These are phyloP conservation scores for Yamadazyma philogaea DNA, from an alignment of 805 yeast species.

Conservation along the genomic window DNA sequence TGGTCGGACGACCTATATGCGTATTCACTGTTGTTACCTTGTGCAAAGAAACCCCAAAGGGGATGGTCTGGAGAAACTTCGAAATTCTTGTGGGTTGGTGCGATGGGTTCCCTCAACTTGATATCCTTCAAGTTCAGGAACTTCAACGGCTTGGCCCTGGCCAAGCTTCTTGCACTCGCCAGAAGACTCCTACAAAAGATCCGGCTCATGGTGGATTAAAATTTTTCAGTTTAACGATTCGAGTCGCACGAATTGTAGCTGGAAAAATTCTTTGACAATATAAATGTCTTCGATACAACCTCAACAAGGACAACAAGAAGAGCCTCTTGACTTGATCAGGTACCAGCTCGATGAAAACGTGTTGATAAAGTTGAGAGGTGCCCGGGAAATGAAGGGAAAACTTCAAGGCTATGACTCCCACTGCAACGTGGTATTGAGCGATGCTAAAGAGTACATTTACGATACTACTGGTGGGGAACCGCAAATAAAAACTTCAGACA, in stretches of 20 bases:
- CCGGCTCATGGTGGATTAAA: slow-evolving; percentile 6
- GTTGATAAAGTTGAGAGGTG: slow-evolving; percentile 87
- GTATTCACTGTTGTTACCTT: slow-evolving; percentile 45
- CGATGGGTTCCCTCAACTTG: slow-evolving; percentile 73
- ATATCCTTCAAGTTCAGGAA: slow-evolving; percentile 33
- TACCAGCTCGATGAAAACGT: slow-evolving; percentile 83
- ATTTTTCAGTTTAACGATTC: slow-evolving; percentile 5
- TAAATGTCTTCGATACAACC: slow-evolving; percentile 33
- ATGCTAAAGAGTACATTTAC: slow-evolving; percentile 82
- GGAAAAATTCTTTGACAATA: background rate
- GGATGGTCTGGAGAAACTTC: slow-evolving; percentile 84
- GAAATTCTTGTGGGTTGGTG: slow-evolving; percentile 75
- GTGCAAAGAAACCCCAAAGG: slow-evolving; percentile 83
- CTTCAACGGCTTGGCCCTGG: slow-evolving; percentile 34
- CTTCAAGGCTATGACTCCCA: slow-evolving; percentile 95
- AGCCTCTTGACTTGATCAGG: slow-evolving; percentile 89
- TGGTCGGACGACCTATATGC: slow-evolving; percentile 60
- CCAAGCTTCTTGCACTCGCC: slow-evolving; percentile 30
- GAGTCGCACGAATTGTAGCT: background rate
- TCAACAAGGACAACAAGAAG: slow-evolving; percentile 40
- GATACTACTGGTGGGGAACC: slow-evolving; percentile 42
- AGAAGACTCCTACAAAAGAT: slow-evolving; percentile 26
- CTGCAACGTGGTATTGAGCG: slow-evolving; percentile 92
- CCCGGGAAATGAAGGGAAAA: slow-evolving; percentile 86
- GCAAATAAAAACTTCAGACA: slow-evolving; percentile 62